A percentile compares a stretch with the other conserved stretches of the same genome.
Evolutionary conservation across 1,139 yeast species (phyloP).

Genomic region (Geotrichum armillariae): DNA sequence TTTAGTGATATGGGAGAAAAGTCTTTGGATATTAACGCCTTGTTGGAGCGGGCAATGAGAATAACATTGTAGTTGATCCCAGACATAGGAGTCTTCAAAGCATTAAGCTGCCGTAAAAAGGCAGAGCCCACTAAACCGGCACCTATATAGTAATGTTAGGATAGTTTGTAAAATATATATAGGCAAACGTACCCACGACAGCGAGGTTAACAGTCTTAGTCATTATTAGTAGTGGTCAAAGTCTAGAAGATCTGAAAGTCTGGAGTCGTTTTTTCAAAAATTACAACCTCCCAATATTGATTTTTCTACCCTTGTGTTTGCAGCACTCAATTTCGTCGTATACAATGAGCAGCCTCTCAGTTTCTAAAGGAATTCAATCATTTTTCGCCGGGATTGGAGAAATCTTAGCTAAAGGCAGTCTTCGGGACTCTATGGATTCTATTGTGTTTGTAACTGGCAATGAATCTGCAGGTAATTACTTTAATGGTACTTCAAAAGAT

Average conservation of each 20-base stretch:
- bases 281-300: not conserved
- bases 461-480: conserved; percentile 68
- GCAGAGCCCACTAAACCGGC: conserved; percentile 96
- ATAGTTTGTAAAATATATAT: not conserved
- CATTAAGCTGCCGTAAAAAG: conserved; percentile 68
- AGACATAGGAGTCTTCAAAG: conserved; percentile 47
- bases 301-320: not conserved
- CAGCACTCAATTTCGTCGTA: not conserved
- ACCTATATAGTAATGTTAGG: conserved; percentile 43
- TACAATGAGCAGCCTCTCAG: conserved; percentile 2
- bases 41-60: conserved; percentile 71
- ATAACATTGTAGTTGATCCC: conserved; percentile 63
- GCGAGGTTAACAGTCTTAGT: conserved; percentile 71
- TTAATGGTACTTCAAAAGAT: too few species aligned
- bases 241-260: too few species aligned
- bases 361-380: conserved; percentile 14
- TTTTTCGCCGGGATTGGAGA: conserved; percentile 13
- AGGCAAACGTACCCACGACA: conserved; percentile 56
- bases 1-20: conserved; percentile 68
- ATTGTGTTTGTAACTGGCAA: conserved; percentile 69
- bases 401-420: conserved; percentile 7
- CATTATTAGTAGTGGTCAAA: conserved; percentile 41
- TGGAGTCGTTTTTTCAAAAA: too few species aligned
- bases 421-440: conserved; percentile 11
- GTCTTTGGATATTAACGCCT: conserved; percentile 66